A percentile compares a stretch with the other conserved stretches of the same genome.
These are phyloP conservation scores for Ilyonectria robusta DNA, from an alignment of 2,329 filamentous ascomycete genomes.

Conservation along the genomic window DNA sequence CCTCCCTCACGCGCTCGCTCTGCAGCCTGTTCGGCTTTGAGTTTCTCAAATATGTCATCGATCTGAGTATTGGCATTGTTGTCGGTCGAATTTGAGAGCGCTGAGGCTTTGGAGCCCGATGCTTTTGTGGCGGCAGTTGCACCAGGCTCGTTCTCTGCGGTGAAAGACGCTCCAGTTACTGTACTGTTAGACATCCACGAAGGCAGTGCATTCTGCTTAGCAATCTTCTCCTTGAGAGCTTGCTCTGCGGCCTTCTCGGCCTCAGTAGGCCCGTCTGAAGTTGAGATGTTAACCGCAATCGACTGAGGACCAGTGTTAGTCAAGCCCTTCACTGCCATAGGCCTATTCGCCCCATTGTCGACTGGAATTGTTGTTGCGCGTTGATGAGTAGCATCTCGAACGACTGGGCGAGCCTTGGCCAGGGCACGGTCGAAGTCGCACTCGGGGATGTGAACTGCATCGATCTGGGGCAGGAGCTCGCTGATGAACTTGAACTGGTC, in stretches of 20 bases:
- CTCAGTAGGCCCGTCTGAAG: slow-evolving; percentile 74
- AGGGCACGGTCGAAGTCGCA: slow-evolving; percentile 81
- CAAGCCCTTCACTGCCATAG: slow-evolving; percentile 79
- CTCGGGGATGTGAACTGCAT: slow-evolving; percentile 80
- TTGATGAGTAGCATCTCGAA: slow-evolving; percentile 77
- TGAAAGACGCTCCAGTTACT: slow-evolving; percentile 74
- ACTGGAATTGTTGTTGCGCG: slow-evolving; percentile 72
- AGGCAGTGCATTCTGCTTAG: slow-evolving; percentile 78
- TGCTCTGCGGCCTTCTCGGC: slow-evolving; percentile 77
- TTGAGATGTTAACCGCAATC: slow-evolving; percentile 79
- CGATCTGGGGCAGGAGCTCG: slow-evolving; percentile 82
- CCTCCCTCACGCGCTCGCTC: slow-evolving; percentile 53
- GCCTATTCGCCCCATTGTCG: slow-evolving; percentile 66
- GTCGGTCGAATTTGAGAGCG: slow-evolving; percentile 56
- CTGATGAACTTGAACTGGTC: slow-evolving; percentile 85
- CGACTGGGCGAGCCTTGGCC: slow-evolving; percentile 72
- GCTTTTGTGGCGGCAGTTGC: slow-evolving; percentile 44
- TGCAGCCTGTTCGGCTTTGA: slow-evolving; percentile 72
- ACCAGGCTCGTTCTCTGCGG: slow-evolving; percentile 45
- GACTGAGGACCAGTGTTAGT: slow-evolving; percentile 77
- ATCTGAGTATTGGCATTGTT: slow-evolving; percentile 70
- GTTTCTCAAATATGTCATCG: slow-evolving; percentile 76
- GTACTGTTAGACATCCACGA: slow-evolving; percentile 81
- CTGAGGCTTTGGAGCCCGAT: slow-evolving; percentile 63
- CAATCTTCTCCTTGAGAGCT: slow-evolving; percentile 75